A percentile compares a stretch with the other conserved stretches of the same genome.
These are phyloP conservation scores for Cenchrus fungigraminus DNA, from an alignment of 176 grass and related monocot genomes.

Conservation along the genomic window DNA sequence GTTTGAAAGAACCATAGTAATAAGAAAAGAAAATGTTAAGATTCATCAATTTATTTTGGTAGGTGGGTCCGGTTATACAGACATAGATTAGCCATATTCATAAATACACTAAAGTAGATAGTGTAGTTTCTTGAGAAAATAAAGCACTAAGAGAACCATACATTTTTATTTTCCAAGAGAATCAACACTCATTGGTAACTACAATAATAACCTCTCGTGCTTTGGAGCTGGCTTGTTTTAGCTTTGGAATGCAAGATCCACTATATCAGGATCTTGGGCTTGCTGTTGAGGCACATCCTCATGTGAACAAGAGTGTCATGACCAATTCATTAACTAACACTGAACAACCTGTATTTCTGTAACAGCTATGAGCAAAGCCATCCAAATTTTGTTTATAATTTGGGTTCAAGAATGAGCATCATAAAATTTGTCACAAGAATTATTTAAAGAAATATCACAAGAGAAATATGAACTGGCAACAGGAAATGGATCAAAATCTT, in stretches of 20 bases:
- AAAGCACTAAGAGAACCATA: not conserved
- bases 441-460: not conserved
- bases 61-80: not conserved
- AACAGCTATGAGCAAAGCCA: not conserved
- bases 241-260: no score
- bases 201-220: not conserved
- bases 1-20: not conserved
- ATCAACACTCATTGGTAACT: not conserved
- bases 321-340: not conserved
- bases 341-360: not conserved
- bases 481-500: slow-evolving; percentile 41
- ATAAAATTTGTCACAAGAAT: no score
- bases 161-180: not conserved
- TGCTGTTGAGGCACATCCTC: not conserved
- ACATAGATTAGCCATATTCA: not conserved
- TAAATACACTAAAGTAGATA: not conserved
- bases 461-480: not conserved
- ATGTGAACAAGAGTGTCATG: slow-evolving; percentile 4
- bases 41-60: not conserved
- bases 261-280: not conserved
- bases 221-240: no score
- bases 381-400: not conserved
- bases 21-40: not conserved
- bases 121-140: not conserved
- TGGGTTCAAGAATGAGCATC: not conserved